Evolutionary conservation across 208 protist genomes (phyloP), one percentile per base, ranked within the genome.

Genomic region (Acanthamoeba royreba): DNA sequence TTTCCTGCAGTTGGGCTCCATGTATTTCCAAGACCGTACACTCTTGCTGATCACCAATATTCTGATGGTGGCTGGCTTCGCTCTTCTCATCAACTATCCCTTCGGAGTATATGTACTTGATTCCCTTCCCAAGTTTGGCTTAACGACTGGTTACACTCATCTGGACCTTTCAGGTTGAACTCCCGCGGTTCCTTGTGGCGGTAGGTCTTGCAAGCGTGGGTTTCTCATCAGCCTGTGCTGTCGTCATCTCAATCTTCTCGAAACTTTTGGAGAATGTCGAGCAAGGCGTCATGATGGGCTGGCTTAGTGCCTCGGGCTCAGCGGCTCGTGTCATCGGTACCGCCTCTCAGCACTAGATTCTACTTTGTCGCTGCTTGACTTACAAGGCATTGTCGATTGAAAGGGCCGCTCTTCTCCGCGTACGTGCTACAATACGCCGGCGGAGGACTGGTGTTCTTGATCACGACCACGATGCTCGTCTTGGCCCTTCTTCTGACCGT

Each of bases 241-340:
- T 91, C 4, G 49, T 91, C 25, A 91, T 91, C 47, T 91, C 85
- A 43, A 91, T 91, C 55, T 91, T 91, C 35, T 91, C 85, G 25
- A 91, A 91, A 38, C 85, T 91, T 13, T 40, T 91, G 2, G 85
- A 69, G 53, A 42, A 91, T 72, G 85, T 69, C 2, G 85, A 91
- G 7, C 86, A 94, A 58, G 94, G 94, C 8, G 58, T 92, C 28
- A 93, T 93, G 86, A 95, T 95, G 94, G 94, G 94, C 33, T 95
- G 83, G 83, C 46, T 94, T 11, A 95, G 92, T 35, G 81, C 92
- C 7, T 81, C 61, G 40, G 94, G 94, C 33, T 95, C 94, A 7
- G 40, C 94, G 11, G 94, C 94, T 1, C 31, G 85, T 8, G 53
- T 91, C 31, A 38, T 33, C 1, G 85, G 85, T 91, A 43, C 85